A percentile compares a stretch with the other conserved stretches of the same genome.
These are phyloP conservation scores for Endocalyx cinctus DNA, from an alignment of 2,329 filamentous ascomycete species.

Conservation along the genomic window DNA sequence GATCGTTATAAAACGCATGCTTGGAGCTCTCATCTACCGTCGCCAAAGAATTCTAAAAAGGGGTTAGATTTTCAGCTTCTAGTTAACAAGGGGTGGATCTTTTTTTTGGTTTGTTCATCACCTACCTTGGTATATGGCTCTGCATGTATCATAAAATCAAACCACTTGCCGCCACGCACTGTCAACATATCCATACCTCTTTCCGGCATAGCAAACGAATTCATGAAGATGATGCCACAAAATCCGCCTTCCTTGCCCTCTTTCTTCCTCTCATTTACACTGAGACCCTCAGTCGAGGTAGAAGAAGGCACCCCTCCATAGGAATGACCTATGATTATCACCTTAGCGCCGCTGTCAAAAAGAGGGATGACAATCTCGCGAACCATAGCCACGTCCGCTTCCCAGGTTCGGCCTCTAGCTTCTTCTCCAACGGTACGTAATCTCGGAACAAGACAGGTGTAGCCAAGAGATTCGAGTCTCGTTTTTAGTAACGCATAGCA, in stretches of 20 bases:
- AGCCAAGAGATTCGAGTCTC: background rate
- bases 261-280: slow-evolving; percentile 3
- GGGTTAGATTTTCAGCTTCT: too few species aligned
- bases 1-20: slow-evolving; percentile 11
- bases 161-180: slow-evolving; percentile 6
- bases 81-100: too few species aligned
- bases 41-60: background rate
- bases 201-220: slow-evolving; percentile 5
- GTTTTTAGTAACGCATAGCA: background rate
- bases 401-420: background rate
- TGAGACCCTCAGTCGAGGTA: slow-evolving; percentile 6
- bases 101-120: too few species aligned
- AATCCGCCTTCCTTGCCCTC: slow-evolving; percentile 7
- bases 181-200: slow-evolving; percentile 3
- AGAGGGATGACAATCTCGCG: slow-evolving; percentile 2
- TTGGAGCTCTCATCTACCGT: slow-evolving; percentile 7
- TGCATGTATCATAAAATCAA: slow-evolving; percentile 5
- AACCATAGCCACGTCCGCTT: background rate
- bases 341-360: slow-evolving; percentile 6
- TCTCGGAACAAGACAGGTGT: background rate
- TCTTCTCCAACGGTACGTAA: background rate
- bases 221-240: slow-evolving; percentile 9
- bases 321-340: slow-evolving; percentile 7
- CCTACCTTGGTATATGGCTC: slow-evolving; percentile 6
- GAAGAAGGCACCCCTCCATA: slow-evolving; percentile 9